Conservation (phyloP, 306 rosid genomes). For the Sphenostylis stenocarpa region DNA sequence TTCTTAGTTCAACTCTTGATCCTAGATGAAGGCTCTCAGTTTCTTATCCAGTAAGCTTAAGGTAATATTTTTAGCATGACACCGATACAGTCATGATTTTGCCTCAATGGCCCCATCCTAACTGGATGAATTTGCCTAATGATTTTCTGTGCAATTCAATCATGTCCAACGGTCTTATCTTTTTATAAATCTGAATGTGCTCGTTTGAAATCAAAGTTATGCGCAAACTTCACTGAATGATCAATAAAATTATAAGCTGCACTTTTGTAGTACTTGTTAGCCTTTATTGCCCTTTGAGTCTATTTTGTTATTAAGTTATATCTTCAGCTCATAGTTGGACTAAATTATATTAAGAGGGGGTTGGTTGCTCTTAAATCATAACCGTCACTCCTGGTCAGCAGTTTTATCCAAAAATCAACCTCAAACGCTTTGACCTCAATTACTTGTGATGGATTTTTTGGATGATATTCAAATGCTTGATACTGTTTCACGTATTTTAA, state of each 20-base stretch:
- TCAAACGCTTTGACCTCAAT: neutral
- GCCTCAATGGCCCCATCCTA: neutral
- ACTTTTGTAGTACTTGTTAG: neutral
- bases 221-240: neutral
- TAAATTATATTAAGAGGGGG: neutral
- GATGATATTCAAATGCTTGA: slow-evolving; percentile 14
- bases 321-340: neutral
- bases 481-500: slow-evolving; percentile 22
- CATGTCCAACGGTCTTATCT: neutral
- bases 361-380: neutral
- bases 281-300: neutral
- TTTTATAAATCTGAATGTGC: neutral
- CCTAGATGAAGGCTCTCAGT: neutral
- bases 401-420: neutral
- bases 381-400: neutral
- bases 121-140: neutral
- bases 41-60: neutral
- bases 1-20: neutral
- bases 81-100: neutral
- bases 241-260: neutral
- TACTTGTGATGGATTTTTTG: neutral
- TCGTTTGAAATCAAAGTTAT: neutral
- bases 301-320: neutral
- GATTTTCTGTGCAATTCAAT: neutral
- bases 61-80: neutral